These are phyloP conservation scores for Galium porrigens DNA, from an alignment of 305 asterid genomes.

Conservation along the genomic window DNA sequence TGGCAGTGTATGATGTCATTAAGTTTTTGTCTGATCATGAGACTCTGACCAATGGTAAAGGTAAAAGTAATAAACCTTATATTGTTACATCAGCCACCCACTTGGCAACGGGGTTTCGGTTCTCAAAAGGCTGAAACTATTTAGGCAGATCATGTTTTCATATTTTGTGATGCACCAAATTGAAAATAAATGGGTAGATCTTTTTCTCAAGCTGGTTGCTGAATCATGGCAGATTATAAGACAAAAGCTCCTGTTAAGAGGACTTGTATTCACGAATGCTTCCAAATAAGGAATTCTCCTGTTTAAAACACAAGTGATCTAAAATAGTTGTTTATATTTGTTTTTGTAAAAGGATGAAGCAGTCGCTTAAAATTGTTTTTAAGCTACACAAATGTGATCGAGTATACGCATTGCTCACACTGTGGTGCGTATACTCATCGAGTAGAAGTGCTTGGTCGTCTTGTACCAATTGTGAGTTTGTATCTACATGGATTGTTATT, in stretches of 20 bases:
- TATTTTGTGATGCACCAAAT: neutral
- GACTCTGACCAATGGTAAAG: conserved; percentile 41
- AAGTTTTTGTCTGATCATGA: conserved; percentile 66
- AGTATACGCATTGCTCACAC: neutral
- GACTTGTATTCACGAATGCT: neutral
- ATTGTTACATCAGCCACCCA: neutral
- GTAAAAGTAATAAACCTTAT: conserved; percentile 27
- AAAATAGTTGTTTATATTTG: too few species aligned
- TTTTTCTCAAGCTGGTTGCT: neutral
- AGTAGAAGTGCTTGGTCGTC: neutral
- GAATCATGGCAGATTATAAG: neutral
- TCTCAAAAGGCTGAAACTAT: neutral
- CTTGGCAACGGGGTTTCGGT: neutral
- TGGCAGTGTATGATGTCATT: conserved; percentile 48
- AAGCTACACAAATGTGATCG: neutral
- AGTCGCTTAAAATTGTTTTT: neutral
- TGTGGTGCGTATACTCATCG: neutral
- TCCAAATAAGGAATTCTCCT: neutral
- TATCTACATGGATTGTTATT: neutral
- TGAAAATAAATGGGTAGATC: neutral
- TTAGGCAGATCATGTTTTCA: neutral
- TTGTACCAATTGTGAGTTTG: neutral
- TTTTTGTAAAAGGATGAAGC: neutral
- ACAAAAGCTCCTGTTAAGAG: neutral
- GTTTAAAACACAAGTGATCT: neutral